A percentile compares a stretch with the other conserved stretches of the same genome.
phyloP scores from a whole-genome alignment of 1,284 basidiomycete genomes.

The Anthracocystis panici-leucophaei region DNA sequence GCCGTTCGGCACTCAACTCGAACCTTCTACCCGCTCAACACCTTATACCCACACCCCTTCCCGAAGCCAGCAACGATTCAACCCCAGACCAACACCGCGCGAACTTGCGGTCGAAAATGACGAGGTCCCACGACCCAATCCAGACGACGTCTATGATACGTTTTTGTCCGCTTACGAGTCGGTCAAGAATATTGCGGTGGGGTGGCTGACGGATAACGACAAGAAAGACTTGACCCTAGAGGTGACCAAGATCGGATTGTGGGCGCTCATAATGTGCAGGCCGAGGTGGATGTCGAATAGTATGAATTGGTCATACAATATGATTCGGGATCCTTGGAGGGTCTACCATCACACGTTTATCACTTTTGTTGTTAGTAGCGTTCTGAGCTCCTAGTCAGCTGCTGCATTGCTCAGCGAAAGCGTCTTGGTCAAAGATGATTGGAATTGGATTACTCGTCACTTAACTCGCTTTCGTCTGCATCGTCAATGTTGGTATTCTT shows the following conservation, averaged over 20 bases:
- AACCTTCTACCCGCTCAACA: constrained; percentile 2
- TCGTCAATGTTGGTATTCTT: constrained; percentile 13
- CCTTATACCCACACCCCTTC: constrained; percentile 9
- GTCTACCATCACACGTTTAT: constrained; percentile 17
- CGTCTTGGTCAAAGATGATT: neutral
- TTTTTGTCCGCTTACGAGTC: constrained; percentile 11
- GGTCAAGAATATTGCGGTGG: constrained; percentile 4
- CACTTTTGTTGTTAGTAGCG: neutral
- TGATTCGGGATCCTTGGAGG: constrained; percentile 20
- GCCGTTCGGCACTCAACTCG: constrained; percentile 27
- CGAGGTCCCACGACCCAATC: constrained; percentile 12
- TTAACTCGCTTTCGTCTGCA: constrained; percentile 23
- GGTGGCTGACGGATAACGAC: constrained; percentile 10
- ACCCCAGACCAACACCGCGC: constrained; percentile 4
- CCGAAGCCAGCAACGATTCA: constrained; percentile 7
- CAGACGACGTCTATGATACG: constrained; percentile 6
- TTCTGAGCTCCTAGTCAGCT: neutral
- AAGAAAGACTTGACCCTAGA: constrained; percentile 7
- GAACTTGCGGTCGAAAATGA: constrained; percentile 10
- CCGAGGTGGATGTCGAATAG: constrained; percentile 15
- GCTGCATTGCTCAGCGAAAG: neutral
- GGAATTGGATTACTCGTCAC: constrained; percentile 9
- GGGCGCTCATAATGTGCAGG: constrained; percentile 3
- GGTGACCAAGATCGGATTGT: constrained; percentile 13
- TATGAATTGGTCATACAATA: neutral